Conservation (phyloP, 441 rosid genomes). For the Manihot esculenta region DNA sequence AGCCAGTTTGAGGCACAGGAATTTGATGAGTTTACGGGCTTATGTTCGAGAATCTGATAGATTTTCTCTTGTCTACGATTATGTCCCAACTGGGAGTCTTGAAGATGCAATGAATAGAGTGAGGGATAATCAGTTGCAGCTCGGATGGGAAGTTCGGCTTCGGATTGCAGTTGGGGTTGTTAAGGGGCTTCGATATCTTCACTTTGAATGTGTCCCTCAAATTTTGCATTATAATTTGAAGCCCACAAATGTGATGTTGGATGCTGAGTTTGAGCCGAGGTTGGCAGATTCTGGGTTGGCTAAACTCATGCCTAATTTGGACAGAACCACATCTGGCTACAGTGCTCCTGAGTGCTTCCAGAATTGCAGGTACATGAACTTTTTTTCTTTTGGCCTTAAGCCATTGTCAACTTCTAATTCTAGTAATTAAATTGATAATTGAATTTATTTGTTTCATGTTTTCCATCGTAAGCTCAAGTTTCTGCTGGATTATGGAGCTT, state of each 20-base stretch:
- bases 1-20: slow-evolving; percentile 75
- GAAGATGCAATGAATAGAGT: slow-evolving; percentile 80
- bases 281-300: slow-evolving; percentile 77
- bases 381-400: neutral
- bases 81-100: slow-evolving; percentile 71
- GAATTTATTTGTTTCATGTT: neutral
- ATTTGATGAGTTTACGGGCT: slow-evolving; percentile 86
- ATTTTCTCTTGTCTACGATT: slow-evolving; percentile 82
- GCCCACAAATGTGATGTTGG: slow-evolving; percentile 90
- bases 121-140: slow-evolving; percentile 60
- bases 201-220: slow-evolving; percentile 60
- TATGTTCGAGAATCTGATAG: slow-evolving; percentile 73
- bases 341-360: slow-evolving; percentile 78
- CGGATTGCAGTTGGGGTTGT: slow-evolving; percentile 83
- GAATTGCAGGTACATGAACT: slow-evolving; percentile 59
- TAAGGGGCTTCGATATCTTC: slow-evolving; percentile 86
- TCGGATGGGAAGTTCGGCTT: slow-evolving; percentile 81
- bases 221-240: slow-evolving; percentile 81
- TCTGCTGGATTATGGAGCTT: slow-evolving; percentile 7
- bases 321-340: slow-evolving; percentile 49
- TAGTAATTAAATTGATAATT: neutral
- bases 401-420: neutral
- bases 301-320: slow-evolving; percentile 58
- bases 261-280: slow-evolving; percentile 85
- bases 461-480: neutral